Percentiles rank a stretch among this genome's conserved stretches.
Evolutionary conservation across 2,329 filamentous ascomycete species (phyloP).

Genomic region (Ceratocystis alfenasii): DNA sequence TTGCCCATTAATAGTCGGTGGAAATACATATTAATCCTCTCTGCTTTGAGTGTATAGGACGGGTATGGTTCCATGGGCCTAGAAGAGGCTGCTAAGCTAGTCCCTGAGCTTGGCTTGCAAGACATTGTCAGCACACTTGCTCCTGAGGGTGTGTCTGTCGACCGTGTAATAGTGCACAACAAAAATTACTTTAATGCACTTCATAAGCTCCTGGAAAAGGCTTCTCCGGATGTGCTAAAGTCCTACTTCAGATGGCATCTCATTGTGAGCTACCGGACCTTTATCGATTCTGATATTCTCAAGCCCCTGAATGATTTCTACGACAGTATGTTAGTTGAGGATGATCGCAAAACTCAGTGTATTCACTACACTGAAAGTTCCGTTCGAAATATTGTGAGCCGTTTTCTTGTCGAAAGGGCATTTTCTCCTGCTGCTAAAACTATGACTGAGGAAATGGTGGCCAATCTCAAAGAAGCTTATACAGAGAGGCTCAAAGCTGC

Average conservation of each 20-base stretch:
- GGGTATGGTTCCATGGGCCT: slow-evolving; percentile 35
- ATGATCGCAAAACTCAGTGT: slow-evolving; percentile 57
- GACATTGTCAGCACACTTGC: slow-evolving; percentile 40
- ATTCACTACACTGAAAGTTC: slow-evolving; percentile 45
- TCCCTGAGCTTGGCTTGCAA: slow-evolving; percentile 45
- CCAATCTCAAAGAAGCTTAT: slow-evolving; percentile 57
- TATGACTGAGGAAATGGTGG: slow-evolving; percentile 57
- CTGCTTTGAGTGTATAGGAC: too few relatives aligned
- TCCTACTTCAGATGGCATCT: slow-evolving; percentile 55
- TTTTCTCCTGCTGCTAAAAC: slow-evolving; percentile 55
- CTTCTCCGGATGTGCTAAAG: slow-evolving; percentile 44
- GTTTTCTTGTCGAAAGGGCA: slow-evolving; percentile 57
- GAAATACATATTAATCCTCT: too few relatives aligned
- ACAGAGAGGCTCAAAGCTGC: slow-evolving; percentile 45
- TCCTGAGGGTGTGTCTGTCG: slow-evolving; percentile 25
- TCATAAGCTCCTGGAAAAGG: slow-evolving; percentile 42
- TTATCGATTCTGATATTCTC: slow-evolving; percentile 47
- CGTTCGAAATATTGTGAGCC: slow-evolving; percentile 56
- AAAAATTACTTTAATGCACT: slow-evolving; percentile 50
- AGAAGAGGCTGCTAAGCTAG: slow-evolving; percentile 41
- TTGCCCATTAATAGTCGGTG: too few relatives aligned
- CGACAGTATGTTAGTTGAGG: slow-evolving; percentile 46
- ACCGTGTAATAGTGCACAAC: slow-evolving; percentile 46
- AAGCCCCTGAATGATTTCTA: slow-evolving; percentile 47
- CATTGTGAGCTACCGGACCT: slow-evolving; percentile 40